Evolutionary conservation across 352 stramenopile species (phyloP).

Genomic region (Pythium pyrilobum): DNA sequence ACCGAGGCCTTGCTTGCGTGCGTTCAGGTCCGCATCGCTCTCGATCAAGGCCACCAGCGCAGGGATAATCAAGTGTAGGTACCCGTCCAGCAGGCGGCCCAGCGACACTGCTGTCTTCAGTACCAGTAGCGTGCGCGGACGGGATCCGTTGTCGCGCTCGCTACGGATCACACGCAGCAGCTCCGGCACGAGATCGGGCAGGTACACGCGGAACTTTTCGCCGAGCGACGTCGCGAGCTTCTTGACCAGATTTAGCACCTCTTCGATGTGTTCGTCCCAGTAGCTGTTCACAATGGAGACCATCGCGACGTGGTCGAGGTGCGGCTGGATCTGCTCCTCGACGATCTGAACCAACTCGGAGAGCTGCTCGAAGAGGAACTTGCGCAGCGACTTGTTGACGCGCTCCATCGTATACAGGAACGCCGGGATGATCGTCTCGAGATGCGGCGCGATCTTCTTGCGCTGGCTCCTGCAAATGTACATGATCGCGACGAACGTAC

Average conservation of each 20-base stretch:
- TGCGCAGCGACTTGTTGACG: slow-evolving; percentile 82
- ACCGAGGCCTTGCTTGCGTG: slow-evolving; percentile 71
- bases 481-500: slow-evolving; percentile 97
- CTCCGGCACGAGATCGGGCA: slow-evolving; percentile 84
- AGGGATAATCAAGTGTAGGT: slow-evolving; percentile 82
- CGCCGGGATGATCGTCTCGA: slow-evolving; percentile 96
- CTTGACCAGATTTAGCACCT: slow-evolving; percentile 97
- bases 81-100: slow-evolving; percentile 71
- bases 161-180: slow-evolving; percentile 83
- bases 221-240: slow-evolving; percentile 81
- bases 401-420: slow-evolving; percentile 94
- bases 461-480: slow-evolving; percentile 98
- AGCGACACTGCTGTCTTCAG: slow-evolving; percentile 77
- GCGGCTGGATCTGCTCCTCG: slow-evolving; percentile 93
- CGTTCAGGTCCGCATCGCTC: slow-evolving; percentile 77
- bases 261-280: slow-evolving; percentile 91
- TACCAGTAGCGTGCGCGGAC: slow-evolving; percentile 70
- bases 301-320: slow-evolving; percentile 79
- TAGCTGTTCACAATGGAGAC: slow-evolving; percentile 80
- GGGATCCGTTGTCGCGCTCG: slow-evolving; percentile 59
- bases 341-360: slow-evolving; percentile 96
- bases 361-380: slow-evolving; percentile 96
- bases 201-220: slow-evolving; percentile 86
- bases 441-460: slow-evolving; percentile 91
- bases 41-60: slow-evolving; percentile 79